Percentiles rank a stretch among this genome's conserved stretches.
Conservation (phyloP, 169 alveolate genomes). For the Cryptosporidium parvum region DNA sequence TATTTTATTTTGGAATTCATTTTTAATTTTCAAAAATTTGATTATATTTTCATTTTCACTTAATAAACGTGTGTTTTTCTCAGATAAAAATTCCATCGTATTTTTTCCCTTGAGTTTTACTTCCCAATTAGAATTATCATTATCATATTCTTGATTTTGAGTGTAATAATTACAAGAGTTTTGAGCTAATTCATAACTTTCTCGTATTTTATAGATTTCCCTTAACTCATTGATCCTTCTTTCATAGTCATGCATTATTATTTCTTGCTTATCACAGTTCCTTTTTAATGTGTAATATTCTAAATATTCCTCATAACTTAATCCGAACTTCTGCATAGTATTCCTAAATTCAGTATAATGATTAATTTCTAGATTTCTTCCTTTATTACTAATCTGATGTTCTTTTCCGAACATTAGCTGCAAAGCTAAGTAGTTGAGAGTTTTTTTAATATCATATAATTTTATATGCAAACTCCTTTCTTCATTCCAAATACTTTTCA, state of each 20-base stretch:
- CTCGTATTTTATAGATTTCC: neutral
- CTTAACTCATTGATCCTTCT: neutral
- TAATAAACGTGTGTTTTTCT: neutral
- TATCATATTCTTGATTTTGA: neutral
- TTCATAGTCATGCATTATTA: neutral
- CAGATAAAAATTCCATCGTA: neutral
- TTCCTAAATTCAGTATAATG: neutral
- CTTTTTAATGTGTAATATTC: neutral
- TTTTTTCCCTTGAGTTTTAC: neutral
- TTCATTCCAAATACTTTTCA: neutral
- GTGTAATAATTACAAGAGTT: neutral
- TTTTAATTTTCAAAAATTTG: slow-evolving; percentile 1
- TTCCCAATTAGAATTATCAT: neutral
- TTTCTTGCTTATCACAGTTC: neutral
- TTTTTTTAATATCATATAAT: neutral
- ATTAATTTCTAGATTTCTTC: too few relatives aligned
- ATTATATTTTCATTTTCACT: neutral
- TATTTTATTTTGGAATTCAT: slow-evolving; percentile 12
- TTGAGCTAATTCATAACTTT: neutral
- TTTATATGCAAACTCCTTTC: neutral
- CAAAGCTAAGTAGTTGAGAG: too few relatives aligned
- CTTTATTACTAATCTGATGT: too few relatives aligned
- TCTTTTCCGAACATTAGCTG: neutral
- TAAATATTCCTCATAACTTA: neutral
- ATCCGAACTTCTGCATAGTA: neutral